Conservation (phyloP, 495 filamentous ascomycete genomes). For the Pyronema domesticum region DNA sequence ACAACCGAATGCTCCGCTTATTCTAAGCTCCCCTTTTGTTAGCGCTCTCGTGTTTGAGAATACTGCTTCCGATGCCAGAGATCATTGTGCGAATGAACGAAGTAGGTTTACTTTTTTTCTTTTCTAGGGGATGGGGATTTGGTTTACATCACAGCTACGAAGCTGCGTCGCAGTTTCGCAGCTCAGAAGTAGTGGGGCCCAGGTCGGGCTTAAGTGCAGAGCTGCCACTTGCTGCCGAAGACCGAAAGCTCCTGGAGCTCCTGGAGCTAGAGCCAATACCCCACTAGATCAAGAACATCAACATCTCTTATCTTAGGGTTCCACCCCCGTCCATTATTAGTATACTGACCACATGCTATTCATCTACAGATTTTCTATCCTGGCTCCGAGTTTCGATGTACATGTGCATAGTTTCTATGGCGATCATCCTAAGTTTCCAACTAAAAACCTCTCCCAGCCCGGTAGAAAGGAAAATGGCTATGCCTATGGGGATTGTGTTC, state of each 20-base stretch:
- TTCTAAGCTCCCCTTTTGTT: conserved; percentile 41
- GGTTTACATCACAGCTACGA: no score
- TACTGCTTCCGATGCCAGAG: conserved; percentile 65
- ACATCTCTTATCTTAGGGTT: neutral
- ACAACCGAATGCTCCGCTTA: neutral
- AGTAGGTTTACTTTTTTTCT: conserved; percentile 30
- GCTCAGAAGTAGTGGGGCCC: neutral
- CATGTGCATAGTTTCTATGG: conserved; percentile 72
- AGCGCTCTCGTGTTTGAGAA: conserved; percentile 83
- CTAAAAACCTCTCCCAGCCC: conserved; percentile 51
- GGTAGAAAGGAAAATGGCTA: conserved; percentile 55
- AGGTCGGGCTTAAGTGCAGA: neutral
- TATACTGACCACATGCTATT: neutral
- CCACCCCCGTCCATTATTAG: neutral
- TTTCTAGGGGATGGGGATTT: neutral
- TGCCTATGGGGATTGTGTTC: conserved; percentile 75
- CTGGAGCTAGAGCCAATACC: neutral
- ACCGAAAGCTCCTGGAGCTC: neutral
- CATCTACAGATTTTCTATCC: conserved; percentile 52
- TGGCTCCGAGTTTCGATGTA: conserved; percentile 85
- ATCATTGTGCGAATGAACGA: conserved; percentile 62
- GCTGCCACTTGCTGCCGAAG: neutral
- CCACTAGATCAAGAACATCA: no score
- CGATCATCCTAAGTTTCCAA: conserved; percentile 86
- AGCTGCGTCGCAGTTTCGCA: neutral